A percentile compares a stretch with the other conserved stretches of the same genome.
These are phyloP conservation scores for Paecilomyces fulvus DNA, from an alignment of 2,329 filamentous ascomycete genomes.

Conservation along the genomic window DNA sequence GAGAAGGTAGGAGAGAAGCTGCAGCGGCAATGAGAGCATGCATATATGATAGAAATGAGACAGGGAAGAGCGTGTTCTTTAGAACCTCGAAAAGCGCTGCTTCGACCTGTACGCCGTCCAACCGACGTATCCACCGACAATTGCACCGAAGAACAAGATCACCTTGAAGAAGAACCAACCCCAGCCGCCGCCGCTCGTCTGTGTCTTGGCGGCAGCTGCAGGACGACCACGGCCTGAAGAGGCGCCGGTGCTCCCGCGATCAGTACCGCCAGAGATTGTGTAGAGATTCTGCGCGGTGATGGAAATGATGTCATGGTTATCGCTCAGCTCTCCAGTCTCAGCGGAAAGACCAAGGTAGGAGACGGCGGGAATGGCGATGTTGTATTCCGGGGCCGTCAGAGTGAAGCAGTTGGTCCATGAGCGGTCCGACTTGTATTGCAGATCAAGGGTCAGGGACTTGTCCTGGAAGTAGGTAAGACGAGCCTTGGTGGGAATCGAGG, in stretches of 20 bases:
- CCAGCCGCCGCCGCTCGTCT: slow-evolving; percentile 45
- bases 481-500: slow-evolving; percentile 71
- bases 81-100: slow-evolving; percentile 40
- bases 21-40: background rate
- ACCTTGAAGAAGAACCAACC: slow-evolving; percentile 73
- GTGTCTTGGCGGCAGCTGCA: slow-evolving; percentile 8
- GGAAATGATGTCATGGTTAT: slow-evolving; percentile 94
- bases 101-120: slow-evolving; percentile 70
- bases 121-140: slow-evolving; percentile 72
- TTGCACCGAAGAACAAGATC: slow-evolving; percentile 61
- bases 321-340: slow-evolving; percentile 91
- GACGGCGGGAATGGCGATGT: slow-evolving; percentile 67
- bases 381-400: slow-evolving; percentile 49
- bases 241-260: slow-evolving; percentile 15
- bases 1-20: background rate
- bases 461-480: slow-evolving; percentile 95
- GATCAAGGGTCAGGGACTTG: slow-evolving; percentile 77
- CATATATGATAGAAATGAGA: background rate
- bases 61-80: slow-evolving; percentile 4
- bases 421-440: slow-evolving; percentile 87
- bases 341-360: slow-evolving; percentile 56
- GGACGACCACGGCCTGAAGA: slow-evolving; percentile 13
- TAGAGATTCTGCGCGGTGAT: slow-evolving; percentile 85
- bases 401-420: slow-evolving; percentile 90
- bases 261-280: slow-evolving; percentile 33